These are phyloP conservation scores for Yueomyces sp. DNA, from an alignment of 805 yeast genomes.

Conservation along the genomic window DNA sequence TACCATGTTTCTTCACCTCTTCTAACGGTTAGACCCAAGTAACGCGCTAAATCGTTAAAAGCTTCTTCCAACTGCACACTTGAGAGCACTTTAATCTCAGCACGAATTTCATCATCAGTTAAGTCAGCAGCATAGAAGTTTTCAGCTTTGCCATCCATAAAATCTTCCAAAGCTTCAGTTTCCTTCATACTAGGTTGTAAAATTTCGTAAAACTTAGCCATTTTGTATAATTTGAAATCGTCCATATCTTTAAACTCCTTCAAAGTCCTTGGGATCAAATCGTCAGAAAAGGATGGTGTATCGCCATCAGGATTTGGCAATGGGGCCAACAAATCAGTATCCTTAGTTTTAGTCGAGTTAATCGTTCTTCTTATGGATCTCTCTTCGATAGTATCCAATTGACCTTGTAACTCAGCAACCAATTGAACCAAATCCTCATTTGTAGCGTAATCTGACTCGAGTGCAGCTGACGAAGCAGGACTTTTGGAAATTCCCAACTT, in stretches of 20 bases:
- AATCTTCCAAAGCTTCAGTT: constrained; percentile 36
- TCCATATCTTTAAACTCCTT: constrained; percentile 36
- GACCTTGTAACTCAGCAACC: constrained; percentile 84
- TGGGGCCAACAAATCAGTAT: constrained; percentile 43
- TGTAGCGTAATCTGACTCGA: constrained; percentile 51
- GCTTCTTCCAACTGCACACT: constrained; percentile 39
- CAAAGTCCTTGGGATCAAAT: constrained; percentile 44
- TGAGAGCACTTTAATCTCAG: constrained; percentile 21
- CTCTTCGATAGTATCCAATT: constrained; percentile 66
- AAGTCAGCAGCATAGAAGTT: constrained; percentile 26
- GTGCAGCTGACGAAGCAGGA: constrained; percentile 4
- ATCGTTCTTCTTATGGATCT: constrained; percentile 58
- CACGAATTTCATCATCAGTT: constrained; percentile 17
- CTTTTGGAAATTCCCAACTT: constrained; percentile 10
- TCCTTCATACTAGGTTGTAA: constrained; percentile 51
- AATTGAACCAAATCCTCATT: constrained; percentile 77
- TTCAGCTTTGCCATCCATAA: constrained; percentile 36
- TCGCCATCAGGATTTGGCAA: constrained; percentile 73
- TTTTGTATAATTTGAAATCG: constrained; percentile 33
- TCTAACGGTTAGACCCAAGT: constrained; percentile 47
- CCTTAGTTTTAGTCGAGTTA: constrained; percentile 38
- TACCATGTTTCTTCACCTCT: constrained; percentile 41
- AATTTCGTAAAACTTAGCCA: constrained; percentile 65
- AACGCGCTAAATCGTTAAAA: constrained; percentile 54
- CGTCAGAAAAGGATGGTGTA: constrained; percentile 14